A percentile compares a stretch with the other conserved stretches of the same genome.
phyloP scores from a whole-genome alignment of 2,329 filamentous ascomycete species.

The Aspergillus amoenus region DNA sequence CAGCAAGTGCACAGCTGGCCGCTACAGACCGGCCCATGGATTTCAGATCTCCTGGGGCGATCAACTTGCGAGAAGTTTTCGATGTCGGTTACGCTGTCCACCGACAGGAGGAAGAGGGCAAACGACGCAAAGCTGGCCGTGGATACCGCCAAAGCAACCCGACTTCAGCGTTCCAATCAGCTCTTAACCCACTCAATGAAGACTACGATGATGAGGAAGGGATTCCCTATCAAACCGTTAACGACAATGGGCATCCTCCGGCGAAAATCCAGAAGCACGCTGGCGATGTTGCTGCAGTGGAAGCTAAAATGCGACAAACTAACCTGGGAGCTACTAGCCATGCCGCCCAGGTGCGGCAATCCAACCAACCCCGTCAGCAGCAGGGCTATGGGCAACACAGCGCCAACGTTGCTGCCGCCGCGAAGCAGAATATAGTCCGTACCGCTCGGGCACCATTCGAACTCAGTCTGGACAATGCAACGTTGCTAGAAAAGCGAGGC shows the following conservation, averaged over 20 bases:
- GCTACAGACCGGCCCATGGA: conserved; percentile 70
- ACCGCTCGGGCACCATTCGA: conserved; percentile 83
- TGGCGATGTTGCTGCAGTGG: conserved; percentile 68
- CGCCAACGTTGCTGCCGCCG: conserved; percentile 77
- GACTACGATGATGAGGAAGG: conserved; percentile 62
- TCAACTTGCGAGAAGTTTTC: conserved; percentile 95
- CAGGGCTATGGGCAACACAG: conserved; percentile 88
- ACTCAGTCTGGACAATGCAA: conserved; percentile 86
- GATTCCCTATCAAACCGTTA: conserved; percentile 16
- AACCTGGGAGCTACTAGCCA: conserved; percentile 64
- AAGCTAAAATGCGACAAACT: conserved; percentile 83
- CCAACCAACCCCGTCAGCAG: conserved; percentile 53
- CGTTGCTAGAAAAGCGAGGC: conserved; percentile 72
- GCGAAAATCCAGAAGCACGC: conserved; percentile 67
- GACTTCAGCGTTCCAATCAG: conserved; percentile 59
- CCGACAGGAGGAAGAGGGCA: conserved; percentile 91
- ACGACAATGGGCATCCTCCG: conserved; percentile 43
- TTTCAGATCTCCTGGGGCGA: conserved; percentile 90
- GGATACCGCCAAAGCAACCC: conserved; percentile 59
- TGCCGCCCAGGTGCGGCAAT: conserved; percentile 62
- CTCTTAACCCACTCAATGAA: conserved; percentile 65
- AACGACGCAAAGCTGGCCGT: conserved; percentile 80
- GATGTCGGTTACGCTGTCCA: conserved; percentile 98
- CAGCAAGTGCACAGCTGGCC: conserved; percentile 53
- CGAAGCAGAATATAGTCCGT: conserved; percentile 73